These are phyloP conservation scores for Andrographis paniculata DNA, from an alignment of 305 asterid species.

Conservation along the genomic window DNA sequence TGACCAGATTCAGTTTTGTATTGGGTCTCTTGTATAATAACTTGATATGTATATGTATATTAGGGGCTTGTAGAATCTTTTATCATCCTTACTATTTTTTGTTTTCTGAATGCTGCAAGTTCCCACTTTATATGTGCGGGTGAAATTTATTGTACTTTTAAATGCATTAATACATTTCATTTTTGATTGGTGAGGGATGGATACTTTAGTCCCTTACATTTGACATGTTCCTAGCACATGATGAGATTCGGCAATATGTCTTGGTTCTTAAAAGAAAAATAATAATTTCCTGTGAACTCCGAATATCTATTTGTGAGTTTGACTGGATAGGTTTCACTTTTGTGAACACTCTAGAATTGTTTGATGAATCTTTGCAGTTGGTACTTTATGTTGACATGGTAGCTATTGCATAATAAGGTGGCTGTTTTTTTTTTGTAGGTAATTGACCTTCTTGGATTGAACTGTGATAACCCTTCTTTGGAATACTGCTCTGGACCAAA, in stretches of 20 bases:
- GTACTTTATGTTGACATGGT: too few species aligned
- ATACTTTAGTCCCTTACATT: background rate
- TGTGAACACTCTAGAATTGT: background rate
- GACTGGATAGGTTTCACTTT: background rate
- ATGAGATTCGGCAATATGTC: background rate
- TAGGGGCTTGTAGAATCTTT: too few species aligned
- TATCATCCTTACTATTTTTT: too few species aligned
- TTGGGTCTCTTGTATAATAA: too few species aligned
- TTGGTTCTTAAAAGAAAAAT: background rate
- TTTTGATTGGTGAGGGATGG: too few species aligned
- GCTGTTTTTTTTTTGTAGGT: slow-evolving; percentile 39
- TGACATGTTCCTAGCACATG: slow-evolving; percentile 9
- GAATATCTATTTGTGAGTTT: background rate
- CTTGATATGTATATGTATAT: too few species aligned
- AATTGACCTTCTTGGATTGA: slow-evolving; percentile 52
- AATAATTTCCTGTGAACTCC: background rate
- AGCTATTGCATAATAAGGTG: slow-evolving; percentile 8
- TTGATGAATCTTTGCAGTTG: too few species aligned
- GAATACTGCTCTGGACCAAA: slow-evolving; percentile 70
- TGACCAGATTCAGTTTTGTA: too few species aligned
- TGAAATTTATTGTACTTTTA: too few species aligned
- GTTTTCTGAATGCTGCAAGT: too few species aligned
- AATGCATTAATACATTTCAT: too few species aligned
- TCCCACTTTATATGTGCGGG: background rate
- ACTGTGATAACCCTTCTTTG: slow-evolving; percentile 40